phyloP scores from a whole-genome alignment of 2,329 filamentous ascomycete genomes.

The Ampelomyces quisqualis region DNA sequence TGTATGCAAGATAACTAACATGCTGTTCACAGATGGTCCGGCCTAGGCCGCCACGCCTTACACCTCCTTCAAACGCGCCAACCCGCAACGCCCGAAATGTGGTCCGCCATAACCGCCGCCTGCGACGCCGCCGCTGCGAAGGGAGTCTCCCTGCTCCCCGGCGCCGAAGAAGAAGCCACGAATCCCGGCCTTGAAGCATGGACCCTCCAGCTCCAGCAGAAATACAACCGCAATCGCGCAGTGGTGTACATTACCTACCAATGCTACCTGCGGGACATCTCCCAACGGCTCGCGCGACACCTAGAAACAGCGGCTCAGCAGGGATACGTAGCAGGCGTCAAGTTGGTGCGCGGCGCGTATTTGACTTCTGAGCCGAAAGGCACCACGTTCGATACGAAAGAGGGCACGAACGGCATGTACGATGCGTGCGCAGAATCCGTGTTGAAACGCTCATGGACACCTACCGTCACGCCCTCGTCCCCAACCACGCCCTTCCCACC shows the following conservation, averaged over 20 bases:
- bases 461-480: conserved; percentile 49
- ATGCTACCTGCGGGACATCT: conserved; percentile 55
- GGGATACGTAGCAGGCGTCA: conserved; percentile 56
- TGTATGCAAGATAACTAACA: conserved; percentile 16
- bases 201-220: conserved; percentile 73
- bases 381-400: conserved; percentile 56
- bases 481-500: conserved; percentile 42
- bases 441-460: conserved; percentile 63
- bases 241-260: conserved; percentile 71
- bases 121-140: conserved; percentile 70
- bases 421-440: conserved; percentile 69
- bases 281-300: conserved; percentile 48
- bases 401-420: conserved; percentile 63
- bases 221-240: conserved; percentile 69
- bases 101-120: conserved; percentile 69
- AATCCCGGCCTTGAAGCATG: conserved; percentile 80
- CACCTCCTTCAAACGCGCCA: conserved; percentile 64
- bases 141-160: conserved; percentile 74
- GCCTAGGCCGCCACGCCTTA: conserved; percentile 73
- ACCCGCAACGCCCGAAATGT: conserved; percentile 64
- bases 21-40: conserved; percentile 63
- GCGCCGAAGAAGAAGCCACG: conserved; percentile 79
- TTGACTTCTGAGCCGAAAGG: conserved; percentile 52
- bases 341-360: conserved; percentile 60
- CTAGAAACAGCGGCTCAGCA: conserved; percentile 50